Conservation (phyloP, 169 alveolate genomes). For the Nephromyces sp. region DNA sequence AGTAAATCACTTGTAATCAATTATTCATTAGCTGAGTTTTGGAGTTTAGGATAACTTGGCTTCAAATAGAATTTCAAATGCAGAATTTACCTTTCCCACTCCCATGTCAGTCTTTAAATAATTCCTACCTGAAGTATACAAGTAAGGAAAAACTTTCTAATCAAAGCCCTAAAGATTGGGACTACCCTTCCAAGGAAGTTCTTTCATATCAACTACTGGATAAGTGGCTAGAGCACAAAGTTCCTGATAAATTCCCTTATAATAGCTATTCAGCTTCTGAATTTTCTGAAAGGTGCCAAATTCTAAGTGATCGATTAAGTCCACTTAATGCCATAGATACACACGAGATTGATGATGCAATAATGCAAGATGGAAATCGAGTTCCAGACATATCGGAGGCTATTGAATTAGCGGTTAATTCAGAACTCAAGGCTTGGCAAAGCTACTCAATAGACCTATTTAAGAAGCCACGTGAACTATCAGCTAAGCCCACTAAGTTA, state of each 20-base stretch:
- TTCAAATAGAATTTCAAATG: too few species aligned
- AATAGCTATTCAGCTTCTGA: background rate
- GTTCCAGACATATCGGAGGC: background rate
- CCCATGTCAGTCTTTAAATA: too few species aligned
- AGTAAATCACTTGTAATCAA: too few species aligned
- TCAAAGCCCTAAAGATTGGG: too few species aligned
- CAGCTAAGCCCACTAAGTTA: background rate
- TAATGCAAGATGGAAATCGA: background rate
- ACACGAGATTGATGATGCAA: background rate
- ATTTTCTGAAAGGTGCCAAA: background rate
- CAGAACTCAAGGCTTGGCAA: background rate
- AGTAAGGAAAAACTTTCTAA: too few species aligned
- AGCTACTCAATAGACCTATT: background rate
- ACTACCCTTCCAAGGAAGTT: too few species aligned
- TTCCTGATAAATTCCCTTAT: background rate
- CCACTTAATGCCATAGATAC: background rate
- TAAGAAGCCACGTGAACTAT: background rate
- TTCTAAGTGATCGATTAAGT: background rate
- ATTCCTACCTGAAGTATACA: too few species aligned
- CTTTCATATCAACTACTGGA: background rate
- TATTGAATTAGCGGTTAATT: background rate
- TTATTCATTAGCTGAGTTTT: too few species aligned
- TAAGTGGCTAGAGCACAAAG: background rate
- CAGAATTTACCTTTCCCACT: too few species aligned
- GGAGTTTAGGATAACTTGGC: too few species aligned